Evolutionary conservation across 2,329 filamentous ascomycete species (phyloP), one percentile per base, ranked within the genome.

Genomic region (Fusarium lateritium): DNA sequence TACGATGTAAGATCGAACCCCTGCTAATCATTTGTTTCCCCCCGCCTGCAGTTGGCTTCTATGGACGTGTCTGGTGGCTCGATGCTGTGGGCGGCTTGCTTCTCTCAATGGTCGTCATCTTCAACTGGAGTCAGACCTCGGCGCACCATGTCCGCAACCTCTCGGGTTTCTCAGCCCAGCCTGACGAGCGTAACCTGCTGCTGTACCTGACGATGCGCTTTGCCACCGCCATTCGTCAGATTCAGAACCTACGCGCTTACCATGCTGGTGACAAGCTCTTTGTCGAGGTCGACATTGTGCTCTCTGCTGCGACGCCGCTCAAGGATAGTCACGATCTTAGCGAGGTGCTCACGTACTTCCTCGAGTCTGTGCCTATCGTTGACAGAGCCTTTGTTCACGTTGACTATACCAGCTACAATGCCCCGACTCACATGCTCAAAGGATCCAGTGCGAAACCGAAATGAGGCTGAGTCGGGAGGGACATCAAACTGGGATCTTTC

Each of bases 121-220:
- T 89, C 77, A 94, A 92, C 78, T 96, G 93, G 93, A 89, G 88
- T 24, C 80, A 85, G 51, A 95, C 92, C 1, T 92, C 91, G 0
- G 84, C 87, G 42, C 88, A 91, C 67, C 93, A 97, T 76, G 94
- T 96, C 75, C 89, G 91, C 76, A 93, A 95, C 74, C 82, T 96
- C 31, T 92, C 91, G 0, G 93, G 93, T 19, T 92, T 92, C 72
- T 92, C 92, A 1, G 92, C 93, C 7, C 89, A 90, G 2, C 90
- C 92, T 0, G 92, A 95, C 72, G 91, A 96, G 81, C 87, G 94
- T 31, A 97, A 96, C 76, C 88, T 97, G 46, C 80, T 97, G 22
- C 85, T 97, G 2, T 98, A 98, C 80, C 86, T 97, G 71, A 96
- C 94, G 2, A 97, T 97, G 92, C 91, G 94, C 21, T 97, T 97